Percentiles rank a stretch among this genome's conserved stretches.
Conservation (phyloP, 768 basidiomycete genomes). For the Chlorophyllum brunneum region DNA sequence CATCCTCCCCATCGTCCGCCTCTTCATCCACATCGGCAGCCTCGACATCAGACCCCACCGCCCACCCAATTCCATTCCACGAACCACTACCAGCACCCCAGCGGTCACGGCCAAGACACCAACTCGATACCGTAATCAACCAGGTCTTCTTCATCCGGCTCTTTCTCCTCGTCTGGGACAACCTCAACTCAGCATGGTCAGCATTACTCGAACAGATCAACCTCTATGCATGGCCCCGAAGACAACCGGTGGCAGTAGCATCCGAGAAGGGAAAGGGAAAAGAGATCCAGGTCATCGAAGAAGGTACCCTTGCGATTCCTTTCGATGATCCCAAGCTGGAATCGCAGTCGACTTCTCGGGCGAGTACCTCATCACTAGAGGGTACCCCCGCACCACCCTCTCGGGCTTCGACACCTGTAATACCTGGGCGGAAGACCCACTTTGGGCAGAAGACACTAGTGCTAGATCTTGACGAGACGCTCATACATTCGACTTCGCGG, state of each 20-base stretch:
- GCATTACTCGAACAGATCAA: slow-evolving; percentile 30
- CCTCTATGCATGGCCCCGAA: slow-evolving; percentile 15
- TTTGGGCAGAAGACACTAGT: slow-evolving; percentile 93
- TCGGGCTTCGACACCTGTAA: slow-evolving; percentile 48
- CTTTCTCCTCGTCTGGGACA: slow-evolving; percentile 66
- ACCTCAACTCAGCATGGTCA: slow-evolving; percentile 59
- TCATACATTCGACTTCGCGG: slow-evolving; percentile 95
- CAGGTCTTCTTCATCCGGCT: slow-evolving; percentile 71
- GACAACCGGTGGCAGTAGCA: slow-evolving; percentile 3
- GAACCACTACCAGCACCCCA: slow-evolving; percentile 19
- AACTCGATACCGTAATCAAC: slow-evolving; percentile 42
- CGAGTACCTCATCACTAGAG: slow-evolving; percentile 6
- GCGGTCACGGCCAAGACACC: slow-evolving; percentile 32
- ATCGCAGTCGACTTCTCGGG: slow-evolving; percentile 5
- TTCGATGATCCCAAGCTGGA: neutral
- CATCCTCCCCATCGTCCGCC: slow-evolving; percentile 11
- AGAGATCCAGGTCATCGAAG: slow-evolving; percentile 13
- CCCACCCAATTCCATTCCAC: slow-evolving; percentile 22
- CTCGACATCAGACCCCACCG: slow-evolving; percentile 20
- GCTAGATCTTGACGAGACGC: slow-evolving; percentile 95
- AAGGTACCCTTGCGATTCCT: neutral
- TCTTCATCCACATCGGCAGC: slow-evolving; percentile 21
- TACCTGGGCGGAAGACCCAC: slow-evolving; percentile 53
- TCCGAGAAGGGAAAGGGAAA: slow-evolving; percentile 19
- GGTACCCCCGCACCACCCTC: slow-evolving; percentile 19